Evolutionary conservation across 2,329 filamentous ascomycete species (phyloP).

Genomic region (Taxawa tesnikishii): DNA sequence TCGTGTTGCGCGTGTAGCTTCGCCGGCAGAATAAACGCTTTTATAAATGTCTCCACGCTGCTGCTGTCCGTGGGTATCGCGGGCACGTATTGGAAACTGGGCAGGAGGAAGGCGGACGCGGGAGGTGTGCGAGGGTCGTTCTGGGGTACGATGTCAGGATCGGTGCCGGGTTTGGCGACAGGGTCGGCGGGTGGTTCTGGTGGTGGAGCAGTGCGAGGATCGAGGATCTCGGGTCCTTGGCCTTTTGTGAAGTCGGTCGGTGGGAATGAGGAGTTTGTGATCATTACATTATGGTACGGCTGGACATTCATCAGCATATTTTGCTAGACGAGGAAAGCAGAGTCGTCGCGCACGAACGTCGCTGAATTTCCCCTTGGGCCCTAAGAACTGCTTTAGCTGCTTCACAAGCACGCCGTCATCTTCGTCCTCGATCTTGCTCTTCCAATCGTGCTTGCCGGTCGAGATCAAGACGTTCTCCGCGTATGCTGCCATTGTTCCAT

Average conservation of each 20-base stretch:
- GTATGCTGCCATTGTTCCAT: constrained; percentile 67
- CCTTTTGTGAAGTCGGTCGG: constrained; percentile 28
- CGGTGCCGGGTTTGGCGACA: constrained; percentile 11
- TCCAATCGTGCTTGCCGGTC: constrained; percentile 71
- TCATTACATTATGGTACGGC: constrained; percentile 72
- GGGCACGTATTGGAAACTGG: constrained; percentile 70
- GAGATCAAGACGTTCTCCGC: constrained; percentile 73
- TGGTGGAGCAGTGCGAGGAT: constrained; percentile 3
- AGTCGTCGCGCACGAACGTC: constrained; percentile 26
- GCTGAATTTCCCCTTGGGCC: constrained; percentile 28
- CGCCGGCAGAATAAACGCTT: constrained; percentile 53
- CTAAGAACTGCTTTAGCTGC: constrained; percentile 49
- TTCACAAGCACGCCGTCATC: constrained; percentile 48
- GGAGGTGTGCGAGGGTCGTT: constrained; percentile 28
- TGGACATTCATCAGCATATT: constrained; percentile 25
- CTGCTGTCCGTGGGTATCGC: constrained; percentile 52
- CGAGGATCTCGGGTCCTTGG: constrained; percentile 11
- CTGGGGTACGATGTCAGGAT: constrained; percentile 20
- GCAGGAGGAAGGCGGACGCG: constrained; percentile 64
- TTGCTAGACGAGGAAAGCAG: constrained; percentile 1
- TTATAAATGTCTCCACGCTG: constrained; percentile 43
- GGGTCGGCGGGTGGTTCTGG: constrained; percentile 6
- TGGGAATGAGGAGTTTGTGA: constrained; percentile 65
- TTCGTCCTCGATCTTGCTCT: constrained; percentile 74
- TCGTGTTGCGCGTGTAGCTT: constrained; percentile 51